Conservation (phyloP, 495 filamentous ascomycete species). For the Corynascus novoguineensis region DNA sequence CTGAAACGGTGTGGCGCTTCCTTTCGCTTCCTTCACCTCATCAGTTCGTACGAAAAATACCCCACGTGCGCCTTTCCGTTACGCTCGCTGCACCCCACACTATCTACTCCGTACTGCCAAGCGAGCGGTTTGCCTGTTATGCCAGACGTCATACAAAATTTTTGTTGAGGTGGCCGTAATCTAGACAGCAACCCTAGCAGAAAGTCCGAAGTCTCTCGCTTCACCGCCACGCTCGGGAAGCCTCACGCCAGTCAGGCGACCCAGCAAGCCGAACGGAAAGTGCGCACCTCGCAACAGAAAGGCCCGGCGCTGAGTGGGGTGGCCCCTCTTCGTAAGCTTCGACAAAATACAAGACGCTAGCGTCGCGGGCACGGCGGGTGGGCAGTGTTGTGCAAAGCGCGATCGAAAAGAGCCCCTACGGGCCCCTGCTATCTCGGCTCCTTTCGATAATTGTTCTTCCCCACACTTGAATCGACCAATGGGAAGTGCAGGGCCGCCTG, state of each 20-base stretch:
- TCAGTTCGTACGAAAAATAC: neutral
- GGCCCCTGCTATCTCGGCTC: slow-evolving; percentile 13
- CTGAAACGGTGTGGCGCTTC: neutral
- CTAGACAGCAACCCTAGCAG: too few species aligned
- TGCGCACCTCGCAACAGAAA: neutral
- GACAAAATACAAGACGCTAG: slow-evolving; percentile 13
- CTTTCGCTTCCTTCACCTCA: too few species aligned
- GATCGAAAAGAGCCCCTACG: too few species aligned
- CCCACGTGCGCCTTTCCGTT: neutral
- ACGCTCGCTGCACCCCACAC: neutral
- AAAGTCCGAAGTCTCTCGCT: too few species aligned
- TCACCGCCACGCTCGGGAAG: too few species aligned
- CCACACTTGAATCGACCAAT: slow-evolving; percentile 27
- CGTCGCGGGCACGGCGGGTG: neutral
- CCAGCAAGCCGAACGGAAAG: too few species aligned
- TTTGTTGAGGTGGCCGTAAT: too few species aligned
- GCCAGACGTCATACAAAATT: too few species aligned
- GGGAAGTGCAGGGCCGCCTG: slow-evolving; percentile 19
- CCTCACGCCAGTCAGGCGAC: too few species aligned
- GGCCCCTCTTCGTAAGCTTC: too few species aligned
- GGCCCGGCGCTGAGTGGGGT: neutral
- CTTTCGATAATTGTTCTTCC: slow-evolving; percentile 8
- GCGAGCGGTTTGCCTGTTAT: too few species aligned
- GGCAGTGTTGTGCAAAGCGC: neutral
- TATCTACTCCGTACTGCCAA: too few species aligned